Evolutionary conservation across 2,329 filamentous ascomycete genomes (phyloP).

Genomic region (Aspergillus felis): DNA sequence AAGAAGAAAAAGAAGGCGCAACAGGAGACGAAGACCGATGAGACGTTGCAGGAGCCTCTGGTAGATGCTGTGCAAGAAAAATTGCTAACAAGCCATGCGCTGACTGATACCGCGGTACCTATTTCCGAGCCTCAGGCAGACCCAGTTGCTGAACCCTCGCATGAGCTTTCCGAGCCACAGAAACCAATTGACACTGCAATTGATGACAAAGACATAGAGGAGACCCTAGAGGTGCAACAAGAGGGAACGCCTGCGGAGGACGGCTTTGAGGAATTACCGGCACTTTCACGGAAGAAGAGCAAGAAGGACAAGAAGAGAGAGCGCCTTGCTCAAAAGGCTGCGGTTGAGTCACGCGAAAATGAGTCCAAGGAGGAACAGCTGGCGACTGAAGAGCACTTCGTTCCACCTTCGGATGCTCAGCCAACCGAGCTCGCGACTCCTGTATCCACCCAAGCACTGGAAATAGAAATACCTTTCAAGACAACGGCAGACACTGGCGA

Average conservation of each 20-base stretch:
- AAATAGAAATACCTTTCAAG: background rate
- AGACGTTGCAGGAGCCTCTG: background rate
- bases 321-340: slow-evolving; percentile 2
- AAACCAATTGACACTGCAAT: background rate
- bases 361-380: background rate
- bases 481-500: background rate
- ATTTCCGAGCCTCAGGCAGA: background rate
- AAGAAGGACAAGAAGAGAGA: slow-evolving; percentile 19
- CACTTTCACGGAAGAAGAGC: slow-evolving; percentile 2
- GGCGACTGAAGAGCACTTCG: background rate
- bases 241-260: background rate
- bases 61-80: background rate
- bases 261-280: background rate
- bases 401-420: background rate
- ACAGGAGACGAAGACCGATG: slow-evolving; percentile 4
- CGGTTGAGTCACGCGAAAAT: background rate
- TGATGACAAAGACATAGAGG: background rate
- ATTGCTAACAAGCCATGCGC: background rate
- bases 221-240: background rate
- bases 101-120: background rate
- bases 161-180: background rate
- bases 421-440: background rate
- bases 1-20: slow-evolving; percentile 14
- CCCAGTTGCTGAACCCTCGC: background rate
- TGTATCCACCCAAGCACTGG: background rate